Base-by-base conservation (phyloP, 2,329 filamentous ascomycete species). In the Fonsecaea monophora region DNA sequence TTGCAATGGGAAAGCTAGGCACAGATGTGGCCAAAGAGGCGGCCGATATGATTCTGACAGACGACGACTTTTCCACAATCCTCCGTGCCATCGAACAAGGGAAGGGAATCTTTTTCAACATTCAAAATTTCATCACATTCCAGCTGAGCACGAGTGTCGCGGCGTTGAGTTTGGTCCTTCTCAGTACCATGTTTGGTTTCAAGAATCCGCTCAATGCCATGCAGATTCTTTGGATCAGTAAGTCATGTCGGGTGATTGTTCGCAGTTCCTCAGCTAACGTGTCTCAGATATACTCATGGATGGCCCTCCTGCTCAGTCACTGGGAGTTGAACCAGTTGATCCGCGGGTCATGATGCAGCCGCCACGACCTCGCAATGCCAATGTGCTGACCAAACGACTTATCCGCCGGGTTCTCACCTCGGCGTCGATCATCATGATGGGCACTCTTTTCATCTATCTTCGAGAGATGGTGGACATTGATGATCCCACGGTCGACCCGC, bases 221-320 rank as follows among this genome's bases (percentile, higher is more conserved):
- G 95, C 95, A 99, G 82, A 99, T 99, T 82, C 86, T 99, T 50
- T 99, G 95, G 95, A 99, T 99, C 75, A 99, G 94, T 97, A 82
- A 82, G 92, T 58, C 15, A 10, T 15, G 5, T 50, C 18, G 8
- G 34, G 18, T 6, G 34, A 10, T 53, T 58, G 35, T 48, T 55
- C 15, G 50, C 35, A 10, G 21, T n/a, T 38, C 30, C 21, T 45
- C 38, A 40, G 35, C 76, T 79, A 74, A 79, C 71, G 35, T 34
- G 1, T 42, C 56, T 15, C 73, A 98, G 94, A 99, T 77, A 98
- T 99, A 76, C 94, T 99, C 74, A 99, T 99, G 96, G 96, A 99
- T 79, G 95, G 96, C 9, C 95, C 95, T 15, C 95, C 95, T 0
- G 95, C 95, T 1, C 95, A 99, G 79, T 99, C 95, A 10, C 88